Conservation (phyloP, 306 rosid genomes). For the Begonia loranthoides region DNA sequence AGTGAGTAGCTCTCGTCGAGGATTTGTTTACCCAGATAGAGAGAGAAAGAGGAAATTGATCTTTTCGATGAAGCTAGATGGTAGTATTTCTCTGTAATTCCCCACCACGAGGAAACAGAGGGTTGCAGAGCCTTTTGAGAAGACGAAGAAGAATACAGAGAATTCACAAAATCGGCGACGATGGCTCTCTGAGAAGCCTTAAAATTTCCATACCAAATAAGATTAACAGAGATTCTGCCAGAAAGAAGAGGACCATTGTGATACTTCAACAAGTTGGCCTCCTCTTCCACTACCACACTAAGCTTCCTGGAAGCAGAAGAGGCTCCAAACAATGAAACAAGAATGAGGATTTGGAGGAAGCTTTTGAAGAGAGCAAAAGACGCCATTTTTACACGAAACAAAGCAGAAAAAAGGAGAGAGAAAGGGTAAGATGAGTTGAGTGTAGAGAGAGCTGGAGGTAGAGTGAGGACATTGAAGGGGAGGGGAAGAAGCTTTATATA, state of each 20-base stretch:
- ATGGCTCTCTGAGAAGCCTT: constrained; percentile 68
- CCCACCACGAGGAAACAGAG: constrained; percentile 77
- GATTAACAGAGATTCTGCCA: constrained; percentile 60
- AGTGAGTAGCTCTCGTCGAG: constrained; percentile 41
- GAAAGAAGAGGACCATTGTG: constrained; percentile 73
- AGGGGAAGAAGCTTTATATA: too few species aligned
- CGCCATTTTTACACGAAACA: constrained; percentile 25
- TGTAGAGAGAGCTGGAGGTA: too few species aligned
- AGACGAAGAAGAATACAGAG: constrained; percentile 18
- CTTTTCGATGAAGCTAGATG: constrained; percentile 17
- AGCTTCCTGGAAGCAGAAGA: constrained; percentile 38
- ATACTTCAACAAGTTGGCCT: constrained; percentile 50
- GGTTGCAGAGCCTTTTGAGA: constrained; percentile 20
- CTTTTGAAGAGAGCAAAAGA: not conserved
- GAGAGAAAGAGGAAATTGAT: constrained; percentile 19
- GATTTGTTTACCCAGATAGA: constrained; percentile 32
- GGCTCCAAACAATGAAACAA: constrained; percentile 20
- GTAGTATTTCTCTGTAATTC: constrained; percentile 64
- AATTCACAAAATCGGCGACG: constrained; percentile 48
- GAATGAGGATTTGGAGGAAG: constrained; percentile 12
- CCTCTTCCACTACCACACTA: constrained; percentile 35
- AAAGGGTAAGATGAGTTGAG: too few species aligned
- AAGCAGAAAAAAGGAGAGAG: too few species aligned
- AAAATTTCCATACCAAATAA: constrained; percentile 75
- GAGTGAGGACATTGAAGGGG: too few species aligned